Conservation (phyloP, 768 basidiomycete species). For the Tricholoma matsutake region DNA sequence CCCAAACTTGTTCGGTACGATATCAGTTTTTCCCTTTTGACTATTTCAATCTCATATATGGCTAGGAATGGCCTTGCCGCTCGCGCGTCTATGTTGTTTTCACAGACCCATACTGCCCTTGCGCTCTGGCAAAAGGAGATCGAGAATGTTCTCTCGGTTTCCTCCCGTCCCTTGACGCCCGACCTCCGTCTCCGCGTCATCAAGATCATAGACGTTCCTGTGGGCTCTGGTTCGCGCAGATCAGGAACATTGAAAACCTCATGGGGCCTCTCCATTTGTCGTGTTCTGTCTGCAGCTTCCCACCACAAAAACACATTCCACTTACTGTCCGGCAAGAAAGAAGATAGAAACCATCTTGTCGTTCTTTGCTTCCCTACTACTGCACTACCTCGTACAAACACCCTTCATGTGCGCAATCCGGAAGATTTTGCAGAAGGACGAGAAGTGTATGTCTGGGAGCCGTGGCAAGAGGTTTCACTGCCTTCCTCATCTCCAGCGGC, state of each 20-base stretch:
- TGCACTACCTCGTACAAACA: slow-evolving; percentile 15
- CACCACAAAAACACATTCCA: slow-evolving; percentile 5
- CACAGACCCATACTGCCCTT: slow-evolving; percentile 42
- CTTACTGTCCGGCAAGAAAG: slow-evolving; percentile 14
- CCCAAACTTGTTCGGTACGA: slow-evolving; percentile 48
- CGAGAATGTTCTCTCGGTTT: slow-evolving; percentile 28
- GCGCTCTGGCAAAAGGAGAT: slow-evolving; percentile 53
- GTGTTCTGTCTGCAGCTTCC: slow-evolving; percentile 25
- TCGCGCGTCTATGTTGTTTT: slow-evolving; percentile 40
- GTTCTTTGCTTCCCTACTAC: slow-evolving; percentile 34
- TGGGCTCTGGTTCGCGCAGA: slow-evolving; percentile 25
- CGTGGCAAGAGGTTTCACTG: slow-evolving; percentile 44
- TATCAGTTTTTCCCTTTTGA: not conserved
- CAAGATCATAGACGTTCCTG: slow-evolving; percentile 37
- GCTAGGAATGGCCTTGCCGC: slow-evolving; percentile 57
- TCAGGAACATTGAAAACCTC: slow-evolving; percentile 20
- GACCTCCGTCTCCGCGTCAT: slow-evolving; percentile 46
- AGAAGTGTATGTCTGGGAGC: slow-evolving; percentile 46
- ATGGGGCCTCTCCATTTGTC: slow-evolving; percentile 42
- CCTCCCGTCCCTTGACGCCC: slow-evolving; percentile 26
- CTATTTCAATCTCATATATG: not conserved
- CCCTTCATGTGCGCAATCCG: slow-evolving; percentile 28
- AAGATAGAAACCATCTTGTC: slow-evolving; percentile 26
- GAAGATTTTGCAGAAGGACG: slow-evolving; percentile 38
- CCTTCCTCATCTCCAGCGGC: slow-evolving; percentile 8